A percentile compares a stretch with the other conserved stretches of the same genome.
phyloP scores from a whole-genome alignment of 2,329 filamentous ascomycete species.

The Claviceps sp. region DNA sequence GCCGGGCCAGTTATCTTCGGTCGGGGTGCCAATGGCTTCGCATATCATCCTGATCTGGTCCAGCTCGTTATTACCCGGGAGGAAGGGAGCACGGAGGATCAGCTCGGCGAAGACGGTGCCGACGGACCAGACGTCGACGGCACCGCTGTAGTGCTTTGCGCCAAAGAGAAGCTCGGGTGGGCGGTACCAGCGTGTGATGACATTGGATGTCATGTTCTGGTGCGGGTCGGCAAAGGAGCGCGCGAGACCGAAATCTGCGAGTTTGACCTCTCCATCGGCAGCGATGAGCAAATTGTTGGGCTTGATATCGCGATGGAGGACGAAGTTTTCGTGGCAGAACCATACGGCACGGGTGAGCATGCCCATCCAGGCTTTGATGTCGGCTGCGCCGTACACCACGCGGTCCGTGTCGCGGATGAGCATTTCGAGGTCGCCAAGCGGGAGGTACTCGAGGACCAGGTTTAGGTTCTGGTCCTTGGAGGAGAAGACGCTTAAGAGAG shows the following conservation, averaged over 20 bases:
- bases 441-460: slow-evolving; percentile 85
- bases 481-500: slow-evolving; percentile 81
- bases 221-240: slow-evolving; percentile 82
- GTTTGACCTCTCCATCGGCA: slow-evolving; percentile 82
- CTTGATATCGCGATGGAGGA: slow-evolving; percentile 96
- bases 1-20: slow-evolving; percentile 90
- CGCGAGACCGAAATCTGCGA: slow-evolving; percentile 95
- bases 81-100: slow-evolving; percentile 66
- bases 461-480: slow-evolving; percentile 95
- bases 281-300: slow-evolving; percentile 96
- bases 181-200: slow-evolving; percentile 94
- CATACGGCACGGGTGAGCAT: slow-evolving; percentile 89
- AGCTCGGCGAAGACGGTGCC: slow-evolving; percentile 90
- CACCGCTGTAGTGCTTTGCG: slow-evolving; percentile 75
- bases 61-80: slow-evolving; percentile 74
- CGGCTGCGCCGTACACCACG: slow-evolving; percentile 71
- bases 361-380: slow-evolving; percentile 97
- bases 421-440: slow-evolving; percentile 88
- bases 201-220: slow-evolving; percentile 77
- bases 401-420: slow-evolving; percentile 72
- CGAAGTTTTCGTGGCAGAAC: slow-evolving; percentile 92
- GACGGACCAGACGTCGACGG: slow-evolving; percentile 89
- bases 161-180: slow-evolving; percentile 90
- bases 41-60: slow-evolving; percentile 78
- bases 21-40: slow-evolving; percentile 76